Base-by-base conservation (phyloP, 2,329 filamentous ascomycete species). In the Cercospora sp. region DNA sequence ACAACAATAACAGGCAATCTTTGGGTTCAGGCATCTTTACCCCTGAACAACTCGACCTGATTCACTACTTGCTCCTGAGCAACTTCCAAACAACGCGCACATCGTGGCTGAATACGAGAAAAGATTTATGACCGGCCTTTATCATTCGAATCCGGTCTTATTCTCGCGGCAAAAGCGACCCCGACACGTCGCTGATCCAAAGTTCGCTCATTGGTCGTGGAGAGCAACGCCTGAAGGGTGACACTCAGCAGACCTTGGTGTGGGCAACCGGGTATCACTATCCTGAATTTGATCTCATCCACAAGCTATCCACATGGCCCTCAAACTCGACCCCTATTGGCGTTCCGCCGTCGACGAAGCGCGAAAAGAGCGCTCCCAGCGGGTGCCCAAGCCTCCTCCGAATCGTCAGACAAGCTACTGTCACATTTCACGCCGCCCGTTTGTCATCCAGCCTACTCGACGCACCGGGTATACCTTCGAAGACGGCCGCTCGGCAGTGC, bases 401-500 rank as follows among this genome's bases (percentile, higher is more conserved):
- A 7, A 9, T 5, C 21, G 26, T 8, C 3, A 3, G 6, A 58
- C 21, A 1, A 18, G 12, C 8, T 10, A 58, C 16, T 18, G 30
- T 18, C 53, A 21, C 53, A 58, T 30, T 6, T 12, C 21, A 3
- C 53, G 26, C 3, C 12, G n/a, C 43, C 45, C 24, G 8, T 62
- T 62, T 10, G 61, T 61, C 57, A 60, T 73, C 37, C 66, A 65
- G 37, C 70, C 69, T 45, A 65, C 71, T n/a, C 59, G 26, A 6
- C 43, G 18, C 37, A 58, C 24, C 13, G 30, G 28, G 3, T 51
- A 60, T 30, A 68, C 63, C 21, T 64, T 64, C 16, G 6, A 3
- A 4, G 62, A 64, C 24, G 70, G 67, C 59, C 67, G 60, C 24
- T 71, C 71, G 8, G 74, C 76, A 1, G 80, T 81, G 5, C 77